phyloP scores from a whole-genome alignment of 2,329 filamentous ascomycete species.

The Calonectria leucothoes region DNA sequence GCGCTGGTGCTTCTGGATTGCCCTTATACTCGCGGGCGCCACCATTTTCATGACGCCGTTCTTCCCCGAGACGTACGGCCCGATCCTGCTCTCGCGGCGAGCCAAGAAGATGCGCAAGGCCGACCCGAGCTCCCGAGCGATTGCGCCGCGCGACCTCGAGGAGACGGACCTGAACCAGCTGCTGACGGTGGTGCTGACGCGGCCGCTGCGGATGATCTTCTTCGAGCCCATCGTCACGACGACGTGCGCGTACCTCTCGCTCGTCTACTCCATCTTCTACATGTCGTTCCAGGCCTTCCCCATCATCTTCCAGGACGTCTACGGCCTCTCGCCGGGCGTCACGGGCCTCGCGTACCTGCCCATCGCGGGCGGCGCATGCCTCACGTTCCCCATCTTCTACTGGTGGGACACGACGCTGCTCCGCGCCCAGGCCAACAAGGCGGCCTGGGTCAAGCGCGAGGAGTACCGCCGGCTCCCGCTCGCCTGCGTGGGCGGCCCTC shows the following conservation, averaged over 20 bases:
- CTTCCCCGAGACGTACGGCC: conserved; percentile 73
- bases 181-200: conserved; percentile 75
- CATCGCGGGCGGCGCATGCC: conserved; percentile 71
- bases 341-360: conserved; percentile 77
- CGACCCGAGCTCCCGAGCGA: conserved; percentile 61
- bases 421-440: conserved; percentile 60
- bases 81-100: conserved; percentile 66
- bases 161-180: conserved; percentile 67
- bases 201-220: conserved; percentile 78
- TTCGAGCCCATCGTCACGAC: conserved; percentile 80
- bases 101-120: conserved; percentile 68
- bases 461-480: conserved; percentile 78
- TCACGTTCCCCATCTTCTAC: conserved; percentile 72
- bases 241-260: conserved; percentile 76
- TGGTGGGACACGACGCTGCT: conserved; percentile 72
- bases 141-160: conserved; percentile 74
- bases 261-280: conserved; percentile 75
- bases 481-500: conserved; percentile 76
- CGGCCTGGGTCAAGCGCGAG: conserved; percentile 70
- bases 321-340: conserved; percentile 72
- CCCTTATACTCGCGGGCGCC: conserved; percentile 73
- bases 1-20: conserved; percentile 80
- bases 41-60: conserved; percentile 71
- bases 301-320: conserved; percentile 73
- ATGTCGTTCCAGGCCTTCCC: conserved; percentile 84